phyloP scores from a whole-genome alignment of 305 asterid species.

The Plantago rigida region DNA sequence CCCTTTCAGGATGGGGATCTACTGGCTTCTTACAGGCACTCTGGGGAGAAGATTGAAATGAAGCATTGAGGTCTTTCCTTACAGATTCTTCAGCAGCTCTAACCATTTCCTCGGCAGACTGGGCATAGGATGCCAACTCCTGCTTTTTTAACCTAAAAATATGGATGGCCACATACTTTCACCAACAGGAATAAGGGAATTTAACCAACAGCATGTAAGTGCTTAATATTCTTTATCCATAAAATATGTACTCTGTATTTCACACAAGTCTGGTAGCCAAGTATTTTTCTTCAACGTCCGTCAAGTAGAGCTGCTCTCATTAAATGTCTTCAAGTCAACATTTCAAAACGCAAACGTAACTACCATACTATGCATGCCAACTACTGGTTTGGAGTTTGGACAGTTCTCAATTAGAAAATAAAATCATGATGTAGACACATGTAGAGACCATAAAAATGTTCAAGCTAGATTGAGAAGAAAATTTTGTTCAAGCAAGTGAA shows the following conservation, averaged over 20 bases:
- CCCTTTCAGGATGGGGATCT: conserved; percentile 44
- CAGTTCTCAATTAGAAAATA: neutral
- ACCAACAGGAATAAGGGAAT: too few relatives aligned
- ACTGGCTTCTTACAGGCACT: conserved; percentile 30
- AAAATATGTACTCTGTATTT: neutral
- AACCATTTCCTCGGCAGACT: conserved; percentile 65
- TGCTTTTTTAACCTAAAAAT: conserved; percentile 56
- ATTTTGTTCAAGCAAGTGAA: neutral
- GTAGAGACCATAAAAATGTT: conserved; percentile 1
- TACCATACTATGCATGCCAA: neutral
- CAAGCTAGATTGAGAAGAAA: conserved; percentile 5
- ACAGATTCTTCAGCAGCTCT: conserved; percentile 73
- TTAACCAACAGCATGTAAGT: conserved; percentile 14
- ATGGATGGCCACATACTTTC: neutral
- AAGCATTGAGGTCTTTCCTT: conserved; percentile 43
- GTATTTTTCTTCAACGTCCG: neutral
- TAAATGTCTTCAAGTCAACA: neutral
- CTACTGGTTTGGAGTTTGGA: neutral
- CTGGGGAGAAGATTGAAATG: conserved; percentile 36
- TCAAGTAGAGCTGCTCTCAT: conserved; percentile 1
- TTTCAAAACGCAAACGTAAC: neutral
- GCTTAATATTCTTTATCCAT: conserved; percentile 7
- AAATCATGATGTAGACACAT: conserved; percentile 4
- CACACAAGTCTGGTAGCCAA: neutral
- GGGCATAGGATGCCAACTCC: conserved; percentile 67